Base-by-base conservation (phyloP, 495 filamentous ascomycete species). In the Parathielavia hyrcaniae region DNA sequence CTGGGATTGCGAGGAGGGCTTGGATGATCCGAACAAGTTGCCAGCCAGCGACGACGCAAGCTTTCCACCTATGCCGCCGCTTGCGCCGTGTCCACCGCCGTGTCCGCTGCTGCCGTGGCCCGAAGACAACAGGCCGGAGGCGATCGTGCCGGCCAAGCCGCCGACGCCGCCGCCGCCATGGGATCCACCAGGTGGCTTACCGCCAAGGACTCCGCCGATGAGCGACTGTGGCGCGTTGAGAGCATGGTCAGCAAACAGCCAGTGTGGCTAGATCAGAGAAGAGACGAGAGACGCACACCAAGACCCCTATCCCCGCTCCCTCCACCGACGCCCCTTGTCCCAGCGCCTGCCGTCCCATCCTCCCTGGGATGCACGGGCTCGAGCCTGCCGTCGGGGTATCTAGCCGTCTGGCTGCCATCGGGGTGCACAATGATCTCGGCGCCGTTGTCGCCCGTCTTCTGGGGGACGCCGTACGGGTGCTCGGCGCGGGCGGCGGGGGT, bases 381-480 rank as follows among this genome's bases (percentile, higher is more conserved):
- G 64, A 80, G 67, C 22, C 69, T 67, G 23, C 79, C 79, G 60
- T 81, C 78, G 14, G 77, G 65, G 55, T 78, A 68, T 50, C 75
- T 71, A 26, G 76, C 67, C 22, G 74, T 80, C 61, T 77, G 75
- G 49, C 68, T 74, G 23, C 79, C 79, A 64, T 82, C 79, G 12
- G 75, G 72, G 58, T 81, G 77, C 23, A 73, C 76, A 59, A 81
- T 78, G 57, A 82, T 68, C 67, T 81, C 69, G 35, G 64, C 64
- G 45, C 65, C 66, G 32, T 55, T 49, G 26, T 38, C 30, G 34
- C 35, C 46, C 9, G 65, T 63, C 20, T 53, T 30, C 40, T 67
- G 63, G 32, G 78, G 78, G 36, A 69, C 70, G 35, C 77, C 78
- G 64, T 80, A 82, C 14, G 79, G 79, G 63, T 81, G 77, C 17